A percentile compares a stretch with the other conserved stretches of the same genome.
Conservation (phyloP, 257 asterid genomes). For the Solanum tarapatanum region DNA sequence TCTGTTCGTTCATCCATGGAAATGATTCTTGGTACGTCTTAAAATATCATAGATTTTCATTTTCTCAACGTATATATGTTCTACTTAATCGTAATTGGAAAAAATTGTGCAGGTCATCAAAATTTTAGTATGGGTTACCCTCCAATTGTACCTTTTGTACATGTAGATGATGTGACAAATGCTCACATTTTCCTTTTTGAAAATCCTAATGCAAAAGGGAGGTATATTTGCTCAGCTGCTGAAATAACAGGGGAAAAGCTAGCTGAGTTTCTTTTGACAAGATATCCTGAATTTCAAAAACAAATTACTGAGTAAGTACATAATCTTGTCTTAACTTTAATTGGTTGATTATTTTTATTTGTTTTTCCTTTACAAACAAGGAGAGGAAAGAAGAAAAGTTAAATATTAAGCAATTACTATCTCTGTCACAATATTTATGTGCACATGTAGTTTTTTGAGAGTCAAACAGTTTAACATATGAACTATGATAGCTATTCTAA, state of each 20-base stretch:
- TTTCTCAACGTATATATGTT: neutral
- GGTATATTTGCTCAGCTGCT: conserved; percentile 34
- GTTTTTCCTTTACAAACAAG: neutral
- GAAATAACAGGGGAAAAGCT: conserved; percentile 16
- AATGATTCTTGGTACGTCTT: neutral
- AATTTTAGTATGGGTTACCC: neutral
- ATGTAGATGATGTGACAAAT: conserved; percentile 29
- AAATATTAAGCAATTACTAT: neutral
- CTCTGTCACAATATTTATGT: too few relatives aligned
- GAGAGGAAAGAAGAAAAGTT: neutral
- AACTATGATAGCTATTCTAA: neutral
- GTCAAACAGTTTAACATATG: neutral
- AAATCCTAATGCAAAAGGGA: conserved; percentile 27
- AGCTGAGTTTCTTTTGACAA: conserved; percentile 14
- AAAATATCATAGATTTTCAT: neutral
- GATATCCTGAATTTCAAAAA: conserved; percentile 13
- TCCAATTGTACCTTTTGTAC: conserved; percentile 9
- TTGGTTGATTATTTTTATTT: neutral
- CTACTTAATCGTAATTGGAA: neutral
- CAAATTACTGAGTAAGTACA: conserved; percentile 10
- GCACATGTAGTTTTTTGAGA: too few relatives aligned
- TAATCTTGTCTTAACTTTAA: neutral
- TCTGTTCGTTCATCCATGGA: neutral
- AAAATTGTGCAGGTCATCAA: neutral
- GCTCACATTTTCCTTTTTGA: conserved; percentile 32